Evolutionary conservation across 202 grass and related monocot species (phyloP), one percentile per base, ranked within the genome.

Genomic region (Brachypodium distachyon): DNA sequence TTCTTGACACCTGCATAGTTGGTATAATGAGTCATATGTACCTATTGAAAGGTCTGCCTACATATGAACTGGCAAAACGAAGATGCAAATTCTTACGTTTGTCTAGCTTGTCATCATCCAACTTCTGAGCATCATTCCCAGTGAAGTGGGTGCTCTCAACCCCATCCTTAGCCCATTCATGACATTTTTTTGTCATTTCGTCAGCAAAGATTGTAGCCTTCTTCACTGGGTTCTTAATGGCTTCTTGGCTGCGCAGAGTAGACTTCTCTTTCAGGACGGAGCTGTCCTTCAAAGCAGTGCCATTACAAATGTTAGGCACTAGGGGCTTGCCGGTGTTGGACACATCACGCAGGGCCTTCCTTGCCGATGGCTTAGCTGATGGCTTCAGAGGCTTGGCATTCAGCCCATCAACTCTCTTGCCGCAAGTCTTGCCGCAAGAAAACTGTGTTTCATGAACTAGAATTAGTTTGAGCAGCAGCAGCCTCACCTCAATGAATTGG

Each of bases 131-230:
- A 72, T 87, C 84, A 84, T 87, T 78, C 62, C 81, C 84, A 13
- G 84, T 84, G 41, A 87, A 82, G 18, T 89, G 81, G 65, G 73
- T 36, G 8, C 51, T 40, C 55, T 93, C 90, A 61, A 84, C 75
- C 17, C 86, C 86, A 72, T 84, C 84, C 77, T 84, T 93, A 6
- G 84, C 87, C 87, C 87, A 93, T 31, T 89, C 83, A 77, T 76
- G 81, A 16, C 86, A 89, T 26, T 77, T 87, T 59, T 41, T 42
- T 12, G 60, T 82, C 55, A 85, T 78, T 21, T 89, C 83, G 78
- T 93, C 77, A 55, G 81, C 28, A 41, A 84, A 68, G 41, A 92
- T 73, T 48, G 52, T 41, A 60, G 57, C 52, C 67, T 87, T 83
- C 9, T 65, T 62, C 41, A 56, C 8, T 43, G 63, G 56, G 16